These are phyloP conservation scores for Didymosphaeria variabile DNA, from an alignment of 2,329 filamentous ascomycete species.

Conservation along the genomic window DNA sequence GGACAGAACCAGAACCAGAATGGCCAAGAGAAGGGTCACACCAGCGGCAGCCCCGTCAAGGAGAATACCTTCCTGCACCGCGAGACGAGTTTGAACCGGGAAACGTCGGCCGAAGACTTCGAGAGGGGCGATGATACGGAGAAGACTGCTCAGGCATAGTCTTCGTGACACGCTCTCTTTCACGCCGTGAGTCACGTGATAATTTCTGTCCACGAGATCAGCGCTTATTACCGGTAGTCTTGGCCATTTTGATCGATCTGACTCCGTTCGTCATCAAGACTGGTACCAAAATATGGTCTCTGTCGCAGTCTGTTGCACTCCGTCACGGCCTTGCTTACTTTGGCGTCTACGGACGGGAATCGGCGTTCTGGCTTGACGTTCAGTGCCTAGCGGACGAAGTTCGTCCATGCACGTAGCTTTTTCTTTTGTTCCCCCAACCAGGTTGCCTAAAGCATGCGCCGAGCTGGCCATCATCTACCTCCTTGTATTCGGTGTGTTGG, in stretches of 20 bases:
- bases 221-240: conserved; percentile 11
- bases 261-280: conserved; percentile 15
- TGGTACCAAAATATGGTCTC: conserved; percentile 30
- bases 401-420: conserved; percentile 2
- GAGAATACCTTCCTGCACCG: conserved; percentile 88
- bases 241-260: conserved; percentile 13
- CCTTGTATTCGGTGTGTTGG: conserved; percentile 2
- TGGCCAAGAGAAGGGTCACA: conserved; percentile 59
- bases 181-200: conserved; percentile 1
- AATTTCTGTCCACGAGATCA: not conserved
- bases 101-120: conserved; percentile 75
- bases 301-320: conserved; percentile 16
- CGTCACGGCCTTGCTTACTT: conserved; percentile 25
- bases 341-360: conserved; percentile 20
- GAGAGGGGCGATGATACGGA: conserved; percentile 46
- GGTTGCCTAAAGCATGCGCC: conserved; percentile 10
- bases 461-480: conserved; percentile 15
- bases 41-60: conserved; percentile 82
- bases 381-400: conserved; percentile 14
- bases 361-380: conserved; percentile 29
- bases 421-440: conserved; percentile 3
- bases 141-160: conserved; percentile 32
- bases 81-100: conserved; percentile 78
- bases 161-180: not conserved
- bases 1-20: conserved; percentile 48